A percentile compares a stretch with the other conserved stretches of the same genome.
Conservation (phyloP, 306 rosid species). For the Inga laurina region DNA sequence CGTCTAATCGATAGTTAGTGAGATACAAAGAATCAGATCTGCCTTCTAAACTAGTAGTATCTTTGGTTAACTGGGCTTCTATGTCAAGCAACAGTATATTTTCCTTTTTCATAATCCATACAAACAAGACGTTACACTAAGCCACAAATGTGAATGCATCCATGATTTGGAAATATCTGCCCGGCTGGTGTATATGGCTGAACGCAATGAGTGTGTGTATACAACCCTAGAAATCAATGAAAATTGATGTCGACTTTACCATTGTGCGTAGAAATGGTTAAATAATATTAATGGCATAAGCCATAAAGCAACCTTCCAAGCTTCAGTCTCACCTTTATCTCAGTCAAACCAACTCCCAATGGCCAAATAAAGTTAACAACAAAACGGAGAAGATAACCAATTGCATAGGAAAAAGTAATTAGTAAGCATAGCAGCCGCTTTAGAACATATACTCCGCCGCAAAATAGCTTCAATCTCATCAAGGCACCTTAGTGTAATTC, state of each 20-base stretch:
- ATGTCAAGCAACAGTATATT: slow-evolving; percentile 11
- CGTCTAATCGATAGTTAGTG: neutral
- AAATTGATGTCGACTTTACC: slow-evolving; percentile 25
- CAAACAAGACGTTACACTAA: slow-evolving; percentile 12
- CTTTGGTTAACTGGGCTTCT: neutral
- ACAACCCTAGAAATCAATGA: neutral
- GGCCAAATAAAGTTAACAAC: neutral
- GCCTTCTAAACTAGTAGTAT: slow-evolving; percentile 12
- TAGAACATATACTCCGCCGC: slow-evolving; percentile 3
- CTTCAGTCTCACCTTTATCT: slow-evolving; percentile 24
- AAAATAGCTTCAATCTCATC: slow-evolving; percentile 19
- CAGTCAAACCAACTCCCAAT: slow-evolving; percentile 26
- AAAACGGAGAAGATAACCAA: neutral
- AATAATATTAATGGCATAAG: neutral
- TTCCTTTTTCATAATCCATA: neutral
- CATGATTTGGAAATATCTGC: slow-evolving; percentile 27
- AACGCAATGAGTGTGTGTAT: neutral
- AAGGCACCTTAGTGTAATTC: slow-evolving; percentile 22
- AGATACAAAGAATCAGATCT: neutral
- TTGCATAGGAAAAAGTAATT: neutral
- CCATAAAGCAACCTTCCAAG: slow-evolving; percentile 10
- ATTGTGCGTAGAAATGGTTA: slow-evolving; percentile 9
- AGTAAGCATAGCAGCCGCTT: neutral
- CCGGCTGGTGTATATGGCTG: neutral
- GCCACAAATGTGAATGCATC: slow-evolving; percentile 27